phyloP scores from a whole-genome alignment of 805 yeast genomes.

The Sugiyamaella americana region DNA sequence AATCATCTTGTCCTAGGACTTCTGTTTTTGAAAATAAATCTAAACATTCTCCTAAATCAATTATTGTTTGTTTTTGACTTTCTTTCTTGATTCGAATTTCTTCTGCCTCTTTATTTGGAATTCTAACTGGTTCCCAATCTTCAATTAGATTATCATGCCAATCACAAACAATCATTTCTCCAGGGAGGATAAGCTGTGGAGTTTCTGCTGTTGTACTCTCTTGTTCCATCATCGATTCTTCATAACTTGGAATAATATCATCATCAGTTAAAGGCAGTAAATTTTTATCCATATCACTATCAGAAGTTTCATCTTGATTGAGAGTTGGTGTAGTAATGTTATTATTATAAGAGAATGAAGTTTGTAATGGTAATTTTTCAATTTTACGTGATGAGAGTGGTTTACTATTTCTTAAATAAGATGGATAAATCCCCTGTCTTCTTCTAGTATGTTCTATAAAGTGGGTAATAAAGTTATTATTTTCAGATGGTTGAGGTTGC shows the following conservation, averaged over 20 bases:
- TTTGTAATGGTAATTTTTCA: no score
- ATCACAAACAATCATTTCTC: slow-evolving; percentile 20
- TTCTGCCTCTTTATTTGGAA: slow-evolving; percentile 18
- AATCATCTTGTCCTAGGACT: slow-evolving; percentile 76
- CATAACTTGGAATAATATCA: not conserved
- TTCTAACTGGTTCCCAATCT: slow-evolving; percentile 5
- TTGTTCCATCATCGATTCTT: no score
- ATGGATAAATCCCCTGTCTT: no score
- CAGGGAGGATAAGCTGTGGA: slow-evolving; percentile 5
- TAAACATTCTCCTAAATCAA: slow-evolving; percentile 69
- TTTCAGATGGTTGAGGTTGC: no score
- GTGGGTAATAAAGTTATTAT: no score
- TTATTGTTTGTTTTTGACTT: slow-evolving; percentile 30
- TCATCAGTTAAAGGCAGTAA: not conserved
- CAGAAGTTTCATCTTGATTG: no score
- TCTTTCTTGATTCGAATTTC: slow-evolving; percentile 17
- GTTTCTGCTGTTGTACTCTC: not conserved
- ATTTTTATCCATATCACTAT: not conserved
- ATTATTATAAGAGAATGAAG: no score
- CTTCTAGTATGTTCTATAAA: no score
- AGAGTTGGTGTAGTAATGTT: no score
- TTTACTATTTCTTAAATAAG: no score
- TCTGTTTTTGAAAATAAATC: slow-evolving; percentile 73
- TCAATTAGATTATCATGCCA: slow-evolving; percentile 14
- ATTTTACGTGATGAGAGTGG: not conserved